Conservation (phyloP, 257 asterid species). For the Lithospermum erythrorhizon region DNA sequence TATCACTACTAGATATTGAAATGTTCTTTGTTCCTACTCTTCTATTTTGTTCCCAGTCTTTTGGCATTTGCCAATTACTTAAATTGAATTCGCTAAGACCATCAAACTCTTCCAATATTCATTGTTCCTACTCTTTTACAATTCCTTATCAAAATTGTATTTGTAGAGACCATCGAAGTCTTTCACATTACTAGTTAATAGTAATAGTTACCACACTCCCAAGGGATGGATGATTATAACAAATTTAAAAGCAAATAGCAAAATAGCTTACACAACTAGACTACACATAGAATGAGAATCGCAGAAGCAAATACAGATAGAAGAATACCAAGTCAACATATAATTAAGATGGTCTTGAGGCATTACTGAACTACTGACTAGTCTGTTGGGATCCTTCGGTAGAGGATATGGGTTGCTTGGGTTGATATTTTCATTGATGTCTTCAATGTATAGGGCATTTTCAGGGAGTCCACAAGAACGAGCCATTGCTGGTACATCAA, state of each 20-base stretch:
- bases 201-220: neutral
- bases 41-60: no score
- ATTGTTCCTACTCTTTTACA: no score
- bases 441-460: slow-evolving; percentile 65
- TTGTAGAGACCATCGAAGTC: neutral
- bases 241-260: no score
- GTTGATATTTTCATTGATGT: slow-evolving; percentile 52
- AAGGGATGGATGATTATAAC: no score
- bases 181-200: neutral
- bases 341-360: slow-evolving; percentile 93
- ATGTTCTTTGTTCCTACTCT: no score
- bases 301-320: slow-evolving; percentile 1
- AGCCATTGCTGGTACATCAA: slow-evolving; percentile 79
- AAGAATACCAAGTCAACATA: slow-evolving; percentile 66
- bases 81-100: neutral
- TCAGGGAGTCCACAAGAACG: slow-evolving; percentile 68
- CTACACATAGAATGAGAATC: slow-evolving; percentile 3
- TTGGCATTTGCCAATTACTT: no score
- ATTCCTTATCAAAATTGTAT: neutral
- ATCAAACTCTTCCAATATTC: neutral
- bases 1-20: no score
- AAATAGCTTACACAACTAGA: no score
- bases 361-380: slow-evolving; percentile 80
- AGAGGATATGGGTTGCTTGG: slow-evolving; percentile 83
- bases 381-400: slow-evolving; percentile 62